Percentiles rank a stretch among this genome's conserved stretches.
Evolutionary conservation across 2,329 filamentous ascomycete genomes (phyloP).

Genomic region (Botryotinia convoluta): DNA sequence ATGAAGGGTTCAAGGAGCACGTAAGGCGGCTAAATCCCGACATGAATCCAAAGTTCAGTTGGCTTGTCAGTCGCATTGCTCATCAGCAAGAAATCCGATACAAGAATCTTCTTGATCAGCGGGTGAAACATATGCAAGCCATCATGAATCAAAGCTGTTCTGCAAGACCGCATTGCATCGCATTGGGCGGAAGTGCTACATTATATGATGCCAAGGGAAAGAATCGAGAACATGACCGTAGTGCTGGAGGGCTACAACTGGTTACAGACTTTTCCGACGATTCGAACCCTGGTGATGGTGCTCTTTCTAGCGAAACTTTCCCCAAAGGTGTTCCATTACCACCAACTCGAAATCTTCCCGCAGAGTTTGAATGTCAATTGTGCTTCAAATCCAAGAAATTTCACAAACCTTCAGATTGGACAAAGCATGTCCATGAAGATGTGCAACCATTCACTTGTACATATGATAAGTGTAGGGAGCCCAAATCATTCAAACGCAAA

Average conservation of each 20-base stretch:
- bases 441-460: constrained; percentile 92
- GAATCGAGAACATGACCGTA: constrained; percentile 57
- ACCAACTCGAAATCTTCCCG: constrained; percentile 72
- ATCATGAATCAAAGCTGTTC: constrained; percentile 58
- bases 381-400: constrained; percentile 85
- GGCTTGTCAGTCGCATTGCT: constrained; percentile 76
- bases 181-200: constrained; percentile 63
- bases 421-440: constrained; percentile 93
- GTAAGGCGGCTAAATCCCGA: constrained; percentile 72
- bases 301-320: constrained; percentile 71
- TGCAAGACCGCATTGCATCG: constrained; percentile 61
- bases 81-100: constrained; percentile 78
- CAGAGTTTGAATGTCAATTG: constrained; percentile 84
- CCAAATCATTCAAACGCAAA: constrained; percentile 92
- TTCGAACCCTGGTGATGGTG: constrained; percentile 64
- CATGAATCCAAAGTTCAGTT: constrained; percentile 55
- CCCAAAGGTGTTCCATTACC: constrained; percentile 79
- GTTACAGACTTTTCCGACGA: constrained; percentile 60
- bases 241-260: constrained; percentile 53
- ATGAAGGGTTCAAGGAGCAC: constrained; percentile 74
- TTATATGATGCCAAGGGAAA: constrained; percentile 60
- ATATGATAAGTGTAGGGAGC: constrained; percentile 76
- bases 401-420: constrained; percentile 92
- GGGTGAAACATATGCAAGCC: constrained; percentile 65
- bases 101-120: constrained; percentile 69